A percentile compares a stretch with the other conserved stretches of the same genome.
phyloP scores from a whole-genome alignment of 257 asterid species.

The Fraxinus quadrangulata region DNA sequence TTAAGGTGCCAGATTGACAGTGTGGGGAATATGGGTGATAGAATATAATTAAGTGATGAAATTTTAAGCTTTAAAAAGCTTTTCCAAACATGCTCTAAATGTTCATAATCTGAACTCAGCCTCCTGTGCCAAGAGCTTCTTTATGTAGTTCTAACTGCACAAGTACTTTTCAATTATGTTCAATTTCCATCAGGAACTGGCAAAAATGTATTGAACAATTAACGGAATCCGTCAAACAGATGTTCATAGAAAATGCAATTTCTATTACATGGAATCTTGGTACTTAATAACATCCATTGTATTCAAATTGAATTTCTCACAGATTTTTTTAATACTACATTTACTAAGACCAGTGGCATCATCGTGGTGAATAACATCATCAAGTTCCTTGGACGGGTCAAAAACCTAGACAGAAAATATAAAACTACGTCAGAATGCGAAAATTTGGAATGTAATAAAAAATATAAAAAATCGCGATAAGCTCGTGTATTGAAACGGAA shows the following conservation, averaged over 20 bases:
- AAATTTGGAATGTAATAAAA: no score
- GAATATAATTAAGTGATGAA: no score
- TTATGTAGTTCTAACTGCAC: neutral
- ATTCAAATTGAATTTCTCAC: constrained; percentile 61
- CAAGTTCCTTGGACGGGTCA: constrained; percentile 69
- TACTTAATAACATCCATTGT: constrained; percentile 60
- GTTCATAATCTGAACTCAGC: no score
- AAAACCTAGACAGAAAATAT: constrained; percentile 39
- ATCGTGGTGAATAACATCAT: constrained; percentile 45
- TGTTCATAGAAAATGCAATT: constrained; percentile 8
- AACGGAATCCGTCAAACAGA: constrained; percentile 21
- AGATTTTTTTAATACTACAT: constrained; percentile 52
- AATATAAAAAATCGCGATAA: no score
- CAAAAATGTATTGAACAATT: constrained; percentile 16
- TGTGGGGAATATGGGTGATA: no score
- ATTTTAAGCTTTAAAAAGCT: no score
- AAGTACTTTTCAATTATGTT: constrained; percentile 10
- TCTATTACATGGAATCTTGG: constrained; percentile 46
- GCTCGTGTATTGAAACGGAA: no score
- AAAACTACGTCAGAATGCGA: neutral
- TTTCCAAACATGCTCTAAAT: no score
- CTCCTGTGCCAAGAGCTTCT: no score
- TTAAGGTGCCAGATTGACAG: no score
- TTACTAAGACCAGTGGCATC: constrained; percentile 49
- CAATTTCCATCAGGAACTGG: constrained; percentile 12